phyloP scores from a whole-genome alignment of 306 rosid species.

The Vicia sativa region DNA sequence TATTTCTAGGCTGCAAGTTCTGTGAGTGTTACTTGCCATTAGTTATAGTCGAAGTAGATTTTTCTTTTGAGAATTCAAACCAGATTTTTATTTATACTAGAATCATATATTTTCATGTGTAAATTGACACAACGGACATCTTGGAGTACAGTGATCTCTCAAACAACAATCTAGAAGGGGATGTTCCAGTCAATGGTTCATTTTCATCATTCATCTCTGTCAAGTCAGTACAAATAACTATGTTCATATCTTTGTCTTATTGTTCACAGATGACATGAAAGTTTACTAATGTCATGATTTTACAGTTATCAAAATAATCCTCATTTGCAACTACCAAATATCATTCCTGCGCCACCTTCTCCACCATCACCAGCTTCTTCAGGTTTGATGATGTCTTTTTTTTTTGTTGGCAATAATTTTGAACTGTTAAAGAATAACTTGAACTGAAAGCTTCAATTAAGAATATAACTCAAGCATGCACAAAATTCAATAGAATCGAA shows the following conservation, averaged over 20 bases:
- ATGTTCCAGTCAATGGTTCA: too few relatives aligned
- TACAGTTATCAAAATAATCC: slow-evolving; percentile 58
- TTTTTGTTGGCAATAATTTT: slow-evolving; percentile 7
- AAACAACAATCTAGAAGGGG: too few relatives aligned
- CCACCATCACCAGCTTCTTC: too few relatives aligned
- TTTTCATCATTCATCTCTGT: too few relatives aligned
- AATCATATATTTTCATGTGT: slow-evolving; percentile 24
- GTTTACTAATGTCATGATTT: too few relatives aligned
- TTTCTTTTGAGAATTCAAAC: neutral
- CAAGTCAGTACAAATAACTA: too few relatives aligned
- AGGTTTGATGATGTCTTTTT: slow-evolving; percentile 47
- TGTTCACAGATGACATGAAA: too few relatives aligned
- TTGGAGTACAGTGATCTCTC: too few relatives aligned
- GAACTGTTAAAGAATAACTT: slow-evolving; percentile 15
- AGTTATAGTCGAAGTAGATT: slow-evolving; percentile 4
- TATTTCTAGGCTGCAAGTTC: slow-evolving; percentile 71
- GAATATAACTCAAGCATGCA: slow-evolving; percentile 17
- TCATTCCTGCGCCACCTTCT: too few relatives aligned
- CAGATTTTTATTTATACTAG: slow-evolving; percentile 15
- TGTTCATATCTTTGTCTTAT: too few relatives aligned
- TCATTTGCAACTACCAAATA: neutral
- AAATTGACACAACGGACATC: slow-evolving; percentile 38
- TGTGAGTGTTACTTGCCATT: slow-evolving; percentile 73
- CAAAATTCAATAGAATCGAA: slow-evolving; percentile 22
- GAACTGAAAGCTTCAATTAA: too few relatives aligned